Base-by-base conservation (phyloP, 2,329 filamentous ascomycete genomes). In the Aspergillus oerlinghausenensis region DNA sequence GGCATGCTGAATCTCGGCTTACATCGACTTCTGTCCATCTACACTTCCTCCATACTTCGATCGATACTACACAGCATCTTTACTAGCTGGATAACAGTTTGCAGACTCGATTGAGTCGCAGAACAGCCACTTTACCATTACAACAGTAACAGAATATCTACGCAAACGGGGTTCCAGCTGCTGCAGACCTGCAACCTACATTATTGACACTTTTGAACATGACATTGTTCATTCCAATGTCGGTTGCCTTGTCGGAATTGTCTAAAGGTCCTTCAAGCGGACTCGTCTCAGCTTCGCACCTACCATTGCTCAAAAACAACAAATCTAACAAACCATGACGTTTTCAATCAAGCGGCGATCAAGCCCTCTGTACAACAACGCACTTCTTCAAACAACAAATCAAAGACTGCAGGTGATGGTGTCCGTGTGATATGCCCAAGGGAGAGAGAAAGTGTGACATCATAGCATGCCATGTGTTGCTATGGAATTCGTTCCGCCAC, bases 401-500 rank as follows among this genome's bases (percentile, higher is more conserved):
- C 43, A 25, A 23, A 45, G 21, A 26, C 43, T 47, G 43, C 43
- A 25, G 43, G 23, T 50, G 43, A 42, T n/a, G 50, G 26, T 45
- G 45, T 14, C 52, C 50, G 58, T 50, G 51, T 51, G 55, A 56
- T 60, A 59, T 58, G 59, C 51, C 51, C 54, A 54, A 60, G 63
- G 62, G 62, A 58, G 50, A 58, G 52, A 52, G 58, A 63, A 63
- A 50, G 51, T 26, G 64, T 70, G 67, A 68, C 67, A 70, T 68
- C 67, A 70, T 65, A 55, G 55, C 62, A 66, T 67, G 55, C 57
- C 58, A 59, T 59, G 56, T 60, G 57, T 59, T 64, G 56, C 60
- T 58, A 49, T 61, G 62, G 49, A 55, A 57, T 57, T 50, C 63
- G 61, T 59, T 55, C 58, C 60, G 61, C 61, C 62, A 65, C 62